Conservation (phyloP, 805 yeast genomes). For the Saccharomycopsis babjevae region DNA sequence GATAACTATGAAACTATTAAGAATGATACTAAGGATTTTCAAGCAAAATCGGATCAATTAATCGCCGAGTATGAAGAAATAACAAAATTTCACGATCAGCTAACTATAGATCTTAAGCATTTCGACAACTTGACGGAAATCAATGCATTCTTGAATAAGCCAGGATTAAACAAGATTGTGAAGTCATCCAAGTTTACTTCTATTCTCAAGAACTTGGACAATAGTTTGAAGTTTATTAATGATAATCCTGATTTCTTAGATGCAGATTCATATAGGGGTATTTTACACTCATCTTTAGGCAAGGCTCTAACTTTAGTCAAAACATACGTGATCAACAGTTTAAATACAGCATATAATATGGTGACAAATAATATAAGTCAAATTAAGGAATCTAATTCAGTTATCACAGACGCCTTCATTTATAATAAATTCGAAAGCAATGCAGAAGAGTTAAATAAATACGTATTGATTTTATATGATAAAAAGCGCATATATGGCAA, state of each 20-base stretch:
- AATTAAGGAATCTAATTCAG: conserved; percentile 24
- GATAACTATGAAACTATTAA: conserved; percentile 48
- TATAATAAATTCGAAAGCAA: conserved; percentile 52
- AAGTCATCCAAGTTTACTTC: conserved; percentile 40
- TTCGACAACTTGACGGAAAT: conserved; percentile 67
- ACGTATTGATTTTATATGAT: conserved; percentile 19
- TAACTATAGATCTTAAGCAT: conserved; percentile 40
- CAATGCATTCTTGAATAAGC: conserved; percentile 55
- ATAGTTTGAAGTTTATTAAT: conserved; percentile 51
- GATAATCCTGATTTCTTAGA: conserved; percentile 56
- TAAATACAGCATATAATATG: conserved; percentile 28
- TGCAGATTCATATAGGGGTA: conserved; percentile 51
- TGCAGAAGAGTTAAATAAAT: conserved; percentile 29
- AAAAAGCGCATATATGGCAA: conserved; percentile 26
- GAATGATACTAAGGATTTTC: conserved; percentile 54
- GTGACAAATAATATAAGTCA: conserved; percentile 22
- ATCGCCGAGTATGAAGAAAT: conserved; percentile 37
- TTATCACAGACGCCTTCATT: conserved; percentile 52
- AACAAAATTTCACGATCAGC: conserved; percentile 31
- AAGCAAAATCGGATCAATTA: conserved; percentile 41
- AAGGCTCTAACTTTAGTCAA: conserved; percentile 68
- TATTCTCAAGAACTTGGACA: conserved; percentile 50
- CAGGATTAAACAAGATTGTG: conserved; percentile 59
- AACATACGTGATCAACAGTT: conserved; percentile 43
- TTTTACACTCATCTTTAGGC: conserved; percentile 76